Evolutionary conservation across 352 stramenopile genomes (phyloP).

Genomic region (Globisporangium mamillatum): DNA sequence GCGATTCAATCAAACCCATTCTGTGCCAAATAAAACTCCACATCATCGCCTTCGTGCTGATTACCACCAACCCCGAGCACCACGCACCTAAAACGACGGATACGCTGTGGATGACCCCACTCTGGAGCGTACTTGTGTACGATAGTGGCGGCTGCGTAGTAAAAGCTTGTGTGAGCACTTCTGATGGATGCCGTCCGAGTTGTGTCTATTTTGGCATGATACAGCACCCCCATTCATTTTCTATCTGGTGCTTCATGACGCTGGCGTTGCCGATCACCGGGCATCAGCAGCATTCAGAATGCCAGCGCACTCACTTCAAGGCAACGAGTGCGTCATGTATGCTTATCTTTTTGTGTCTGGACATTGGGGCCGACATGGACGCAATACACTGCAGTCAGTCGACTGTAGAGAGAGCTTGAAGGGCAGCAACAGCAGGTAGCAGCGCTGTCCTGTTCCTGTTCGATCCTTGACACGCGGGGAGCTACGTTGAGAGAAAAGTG

Average conservation of each 20-base stretch:
- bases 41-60: no score
- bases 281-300: background rate
- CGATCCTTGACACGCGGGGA: background rate
- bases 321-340: background rate
- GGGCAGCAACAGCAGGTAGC: background rate
- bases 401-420: background rate
- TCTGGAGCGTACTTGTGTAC: no score
- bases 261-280: background rate
- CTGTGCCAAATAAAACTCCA: no score
- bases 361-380: background rate
- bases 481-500: background rate
- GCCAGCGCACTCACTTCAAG: background rate
- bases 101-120: no score
- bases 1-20: no score
- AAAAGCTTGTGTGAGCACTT: no score
- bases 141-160: no score
- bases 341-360: background rate
- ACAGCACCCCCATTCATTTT: no score
- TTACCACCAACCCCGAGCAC: no score
- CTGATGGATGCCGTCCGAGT: no score
- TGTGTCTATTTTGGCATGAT: no score
- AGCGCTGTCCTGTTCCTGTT: background rate
- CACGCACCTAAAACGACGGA: no score
- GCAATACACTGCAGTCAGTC: background rate
- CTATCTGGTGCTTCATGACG: background rate